These are phyloP conservation scores for Arachis hypogaea DNA, from an alignment of 306 rosid genomes.

Conservation along the genomic window DNA sequence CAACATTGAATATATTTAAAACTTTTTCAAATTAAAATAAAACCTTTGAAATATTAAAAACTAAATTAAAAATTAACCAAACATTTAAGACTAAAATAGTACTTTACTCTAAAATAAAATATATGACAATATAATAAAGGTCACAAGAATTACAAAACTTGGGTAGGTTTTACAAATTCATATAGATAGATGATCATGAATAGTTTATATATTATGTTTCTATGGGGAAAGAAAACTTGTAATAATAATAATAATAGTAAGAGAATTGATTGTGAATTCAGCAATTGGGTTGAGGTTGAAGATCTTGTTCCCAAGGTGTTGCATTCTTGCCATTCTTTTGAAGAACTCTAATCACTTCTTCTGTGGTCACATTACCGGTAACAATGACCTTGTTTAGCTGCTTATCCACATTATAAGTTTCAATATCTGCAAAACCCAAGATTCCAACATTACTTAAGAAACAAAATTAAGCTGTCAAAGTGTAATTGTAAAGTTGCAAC, in stretches of 20 bases:
- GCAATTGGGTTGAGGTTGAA: slow-evolving; percentile 34
- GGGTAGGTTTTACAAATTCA: not conserved
- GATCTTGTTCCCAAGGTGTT: slow-evolving; percentile 52
- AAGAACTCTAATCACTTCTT: slow-evolving; percentile 67
- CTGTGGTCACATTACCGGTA: slow-evolving; percentile 70
- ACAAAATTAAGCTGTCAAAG: not conserved
- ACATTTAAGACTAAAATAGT: not conserved
- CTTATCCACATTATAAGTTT: slow-evolving; percentile 73
- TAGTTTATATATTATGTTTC: not conserved
- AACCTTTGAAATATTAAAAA: not conserved
- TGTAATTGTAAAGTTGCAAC: not conserved
- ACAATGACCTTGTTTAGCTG: slow-evolving; percentile 73
- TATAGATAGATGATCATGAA: not conserved
- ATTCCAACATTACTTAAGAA: not conserved
- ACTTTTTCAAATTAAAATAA: too few relatives aligned
- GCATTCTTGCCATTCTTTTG: slow-evolving; percentile 73
- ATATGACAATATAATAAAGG: slow-evolving; percentile 12
- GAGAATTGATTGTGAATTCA: slow-evolving; percentile 25
- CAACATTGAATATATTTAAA: too few relatives aligned
- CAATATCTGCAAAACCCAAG: slow-evolving; percentile 59
- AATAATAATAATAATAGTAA: not conserved
- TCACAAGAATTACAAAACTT: slow-evolving; percentile 23
- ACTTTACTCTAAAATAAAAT: not conserved
- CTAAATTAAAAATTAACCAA: not conserved
- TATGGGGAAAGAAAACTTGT: not conserved